Evolutionary conservation across 2,329 filamentous ascomycete species (phyloP).

Genomic region (Aspergillus ruber): DNA sequence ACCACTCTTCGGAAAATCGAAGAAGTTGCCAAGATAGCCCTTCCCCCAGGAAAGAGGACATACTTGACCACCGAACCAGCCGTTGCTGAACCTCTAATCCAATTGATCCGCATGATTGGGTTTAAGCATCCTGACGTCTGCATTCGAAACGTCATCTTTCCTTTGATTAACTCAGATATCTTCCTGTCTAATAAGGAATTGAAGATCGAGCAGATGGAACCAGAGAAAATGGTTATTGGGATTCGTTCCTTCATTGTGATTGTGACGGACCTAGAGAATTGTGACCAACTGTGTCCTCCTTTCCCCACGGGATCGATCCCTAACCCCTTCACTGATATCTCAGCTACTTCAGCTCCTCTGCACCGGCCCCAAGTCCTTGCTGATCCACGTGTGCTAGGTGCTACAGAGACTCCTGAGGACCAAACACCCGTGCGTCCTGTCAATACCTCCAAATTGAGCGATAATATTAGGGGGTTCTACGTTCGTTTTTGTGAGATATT

Average conservation of each 20-base stretch:
- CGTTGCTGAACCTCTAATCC: constrained; percentile 85
- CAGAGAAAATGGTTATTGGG: constrained; percentile 94
- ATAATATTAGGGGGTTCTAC: constrained; percentile 78
- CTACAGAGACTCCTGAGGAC: constrained; percentile 22
- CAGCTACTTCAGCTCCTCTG: constrained; percentile 25
- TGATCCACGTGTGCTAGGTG: constrained; percentile 25
- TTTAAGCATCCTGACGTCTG: constrained; percentile 92
- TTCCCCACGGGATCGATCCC: constrained; percentile 63
- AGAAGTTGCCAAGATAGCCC: constrained; percentile 76
- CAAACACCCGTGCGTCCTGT: constrained; percentile 43
- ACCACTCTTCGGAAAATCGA: constrained; percentile 73
- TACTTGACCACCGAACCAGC: constrained; percentile 74
- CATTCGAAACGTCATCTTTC: constrained; percentile 88
- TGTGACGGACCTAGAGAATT: constrained; percentile 85
- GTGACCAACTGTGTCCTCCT: constrained; percentile 67
- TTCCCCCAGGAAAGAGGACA: constrained; percentile 73
- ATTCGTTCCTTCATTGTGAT: constrained; percentile 90
- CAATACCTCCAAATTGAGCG: constrained; percentile 58
- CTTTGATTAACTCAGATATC: constrained; percentile 85
- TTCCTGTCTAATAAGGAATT: constrained; percentile 71
- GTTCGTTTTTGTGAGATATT: constrained; percentile 88
- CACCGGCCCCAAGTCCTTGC: constrained; percentile 33
- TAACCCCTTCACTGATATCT: constrained; percentile 32
- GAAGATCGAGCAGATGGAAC: constrained; percentile 86
- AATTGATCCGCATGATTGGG: constrained; percentile 89